phyloP scores from a whole-genome alignment of 176 grass and related monocot species.

The Phyllostachys edulis region DNA sequence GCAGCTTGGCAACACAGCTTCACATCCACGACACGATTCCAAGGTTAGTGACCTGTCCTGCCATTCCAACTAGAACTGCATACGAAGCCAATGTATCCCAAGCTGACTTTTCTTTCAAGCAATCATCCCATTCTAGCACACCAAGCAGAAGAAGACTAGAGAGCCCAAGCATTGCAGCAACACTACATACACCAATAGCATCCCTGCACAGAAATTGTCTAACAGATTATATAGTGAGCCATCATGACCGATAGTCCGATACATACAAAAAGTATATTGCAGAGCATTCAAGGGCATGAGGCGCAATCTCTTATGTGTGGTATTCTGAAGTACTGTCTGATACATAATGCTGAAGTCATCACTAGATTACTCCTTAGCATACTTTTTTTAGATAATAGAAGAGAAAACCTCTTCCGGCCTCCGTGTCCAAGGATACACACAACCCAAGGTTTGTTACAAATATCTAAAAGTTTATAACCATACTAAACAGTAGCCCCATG shows the following conservation, averaged over 20 bases:
- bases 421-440: no score
- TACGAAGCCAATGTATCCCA: slow-evolving; percentile 94
- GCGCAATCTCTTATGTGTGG: background rate
- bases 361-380: background rate
- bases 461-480: no score
- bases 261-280: background rate
- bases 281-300: background rate
- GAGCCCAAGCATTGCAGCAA: slow-evolving; percentile 84
- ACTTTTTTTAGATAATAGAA: no score
- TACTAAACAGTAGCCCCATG: no score
- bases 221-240: slow-evolving; percentile 1
- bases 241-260: background rate
- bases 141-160: slow-evolving; percentile 86
- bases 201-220: slow-evolving; percentile 37
- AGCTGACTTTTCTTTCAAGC: slow-evolving; percentile 83
- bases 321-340: slow-evolving; percentile 8
- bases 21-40: slow-evolving; percentile 89
- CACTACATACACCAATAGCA: slow-evolving; percentile 67
- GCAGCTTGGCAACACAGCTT: slow-evolving; percentile 66
- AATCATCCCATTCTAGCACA: slow-evolving; percentile 86
- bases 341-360: background rate
- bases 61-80: slow-evolving; percentile 85
- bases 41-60: slow-evolving; percentile 70
- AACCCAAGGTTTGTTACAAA: no score
- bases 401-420: no score